A percentile compares a stretch with the other conserved stretches of the same genome.
These are phyloP conservation scores for Lactarius deliciosus DNA, from an alignment of 768 basidiomycete species.

Conservation along the genomic window DNA sequence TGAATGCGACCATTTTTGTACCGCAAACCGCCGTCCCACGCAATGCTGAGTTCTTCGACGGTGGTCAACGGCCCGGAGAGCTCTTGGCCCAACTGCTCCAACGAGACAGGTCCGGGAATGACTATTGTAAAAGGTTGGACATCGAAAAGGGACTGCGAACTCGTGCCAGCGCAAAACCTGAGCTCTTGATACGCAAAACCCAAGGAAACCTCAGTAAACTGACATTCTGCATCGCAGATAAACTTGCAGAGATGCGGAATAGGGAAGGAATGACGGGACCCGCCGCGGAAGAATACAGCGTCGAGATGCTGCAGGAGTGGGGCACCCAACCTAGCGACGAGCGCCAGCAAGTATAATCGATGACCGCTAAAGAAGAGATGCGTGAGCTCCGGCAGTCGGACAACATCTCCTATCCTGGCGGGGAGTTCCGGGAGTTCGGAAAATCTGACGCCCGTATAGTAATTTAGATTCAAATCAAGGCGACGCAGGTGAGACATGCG, in stretches of 20 bases:
- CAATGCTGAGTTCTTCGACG: neutral
- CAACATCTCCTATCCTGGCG: too few species aligned
- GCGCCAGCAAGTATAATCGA: neutral
- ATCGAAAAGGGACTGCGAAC: neutral
- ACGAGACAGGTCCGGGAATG: neutral
- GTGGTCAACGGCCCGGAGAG: neutral
- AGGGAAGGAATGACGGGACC: neutral
- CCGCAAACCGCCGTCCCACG: neutral
- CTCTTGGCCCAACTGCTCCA: neutral
- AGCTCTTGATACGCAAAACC: rapidly evolving
- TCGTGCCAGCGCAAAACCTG: neutral
- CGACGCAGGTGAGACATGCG: too few species aligned
- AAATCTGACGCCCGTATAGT: too few species aligned
- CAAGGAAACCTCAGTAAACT: neutral
- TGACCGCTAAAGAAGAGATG: neutral
- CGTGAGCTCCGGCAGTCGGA: neutral
- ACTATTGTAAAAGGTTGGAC: neutral
- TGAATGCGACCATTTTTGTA: too few species aligned
- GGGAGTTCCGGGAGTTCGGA: too few species aligned
- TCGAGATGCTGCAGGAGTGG: conserved; percentile 1
- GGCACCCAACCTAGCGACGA: conserved; percentile 1
- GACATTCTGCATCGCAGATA: neutral
- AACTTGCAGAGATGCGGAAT: neutral
- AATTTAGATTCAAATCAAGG: too few species aligned
- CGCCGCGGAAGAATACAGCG: neutral